Percentiles rank a stretch among this genome's conserved stretches.
phyloP scores from a whole-genome alignment of 257 asterid genomes.

The Petrea volubilis region DNA sequence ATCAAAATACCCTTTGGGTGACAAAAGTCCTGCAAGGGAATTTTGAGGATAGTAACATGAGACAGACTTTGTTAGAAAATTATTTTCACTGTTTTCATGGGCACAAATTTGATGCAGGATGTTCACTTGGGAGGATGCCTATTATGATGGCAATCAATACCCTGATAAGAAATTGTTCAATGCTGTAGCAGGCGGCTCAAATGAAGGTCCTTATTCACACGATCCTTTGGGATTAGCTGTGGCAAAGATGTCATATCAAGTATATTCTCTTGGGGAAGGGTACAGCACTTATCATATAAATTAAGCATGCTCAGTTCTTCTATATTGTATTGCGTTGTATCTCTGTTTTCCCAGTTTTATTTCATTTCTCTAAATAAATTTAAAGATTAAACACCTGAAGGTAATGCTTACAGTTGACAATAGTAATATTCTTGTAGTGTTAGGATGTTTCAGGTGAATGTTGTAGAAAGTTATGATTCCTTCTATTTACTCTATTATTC shows the following conservation, averaged over 20 bases:
- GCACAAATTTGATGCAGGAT: slow-evolving; percentile 56
- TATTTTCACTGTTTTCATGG: slow-evolving; percentile 14
- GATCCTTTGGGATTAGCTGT: slow-evolving; percentile 83
- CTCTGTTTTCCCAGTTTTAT: slow-evolving; percentile 23
- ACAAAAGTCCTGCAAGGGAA: background rate
- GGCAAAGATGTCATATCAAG: slow-evolving; percentile 90
- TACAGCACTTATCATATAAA: slow-evolving; percentile 37
- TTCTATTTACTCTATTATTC: background rate
- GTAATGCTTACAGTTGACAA: slow-evolving; percentile 18
- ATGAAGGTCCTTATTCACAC: slow-evolving; percentile 52
- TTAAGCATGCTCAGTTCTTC: background rate
- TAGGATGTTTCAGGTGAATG: background rate
- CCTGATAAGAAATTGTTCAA: slow-evolving; percentile 41
- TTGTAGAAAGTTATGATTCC: slow-evolving; percentile 1
- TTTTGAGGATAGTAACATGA: slow-evolving; percentile 2
- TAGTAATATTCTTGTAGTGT: slow-evolving; percentile 2
- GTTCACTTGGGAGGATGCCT: slow-evolving; percentile 88
- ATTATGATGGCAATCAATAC: slow-evolving; percentile 50
- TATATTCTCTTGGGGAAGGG: slow-evolving; percentile 95
- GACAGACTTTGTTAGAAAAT: background rate
- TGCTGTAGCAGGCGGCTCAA: slow-evolving; percentile 40
- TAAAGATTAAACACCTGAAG: background rate
- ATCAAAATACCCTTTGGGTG: background rate
- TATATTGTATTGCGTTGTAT: slow-evolving; percentile 4
- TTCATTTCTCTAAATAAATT: slow-evolving; percentile 1